These are phyloP conservation scores for Suillus subalutaceus DNA, from an alignment of 768 basidiomycete genomes.

Conservation along the genomic window DNA sequence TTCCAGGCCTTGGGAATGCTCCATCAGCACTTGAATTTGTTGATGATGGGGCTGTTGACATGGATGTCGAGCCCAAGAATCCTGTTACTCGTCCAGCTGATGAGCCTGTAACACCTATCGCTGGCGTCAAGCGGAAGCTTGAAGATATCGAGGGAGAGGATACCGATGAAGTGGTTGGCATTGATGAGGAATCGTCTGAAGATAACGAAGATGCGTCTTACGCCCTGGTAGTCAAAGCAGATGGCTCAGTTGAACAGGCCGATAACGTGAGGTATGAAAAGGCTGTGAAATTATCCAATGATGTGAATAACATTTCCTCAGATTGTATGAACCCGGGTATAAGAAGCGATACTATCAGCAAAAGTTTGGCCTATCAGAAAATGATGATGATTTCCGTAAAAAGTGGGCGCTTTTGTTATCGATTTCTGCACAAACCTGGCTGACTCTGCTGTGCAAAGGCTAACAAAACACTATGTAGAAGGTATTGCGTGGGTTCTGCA, in stretches of 20 bases:
- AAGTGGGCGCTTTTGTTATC: constrained; percentile 47
- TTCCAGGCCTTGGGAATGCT: constrained; percentile 36
- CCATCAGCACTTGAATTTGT: constrained; percentile 20
- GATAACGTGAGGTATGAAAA: constrained; percentile 85
- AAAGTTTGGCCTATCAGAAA: constrained; percentile 81
- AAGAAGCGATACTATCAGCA: constrained; percentile 92
- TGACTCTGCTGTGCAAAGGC: constrained; percentile 42
- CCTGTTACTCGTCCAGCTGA: constrained; percentile 22
- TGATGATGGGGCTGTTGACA: constrained; percentile 33
- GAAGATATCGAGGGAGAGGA: constrained; percentile 48
- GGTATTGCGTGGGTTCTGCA: constrained; percentile 94
- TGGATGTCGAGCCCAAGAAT: constrained; percentile 18
- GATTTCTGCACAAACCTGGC: constrained; percentile 7
- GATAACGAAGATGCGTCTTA: constrained; percentile 52
- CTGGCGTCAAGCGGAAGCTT: constrained; percentile 49
- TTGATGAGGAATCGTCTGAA: constrained; percentile 42
- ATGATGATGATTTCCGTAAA: constrained; percentile 73
- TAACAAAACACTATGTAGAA: constrained; percentile 87
- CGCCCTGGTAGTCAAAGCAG: constrained; percentile 79
- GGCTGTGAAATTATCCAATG: constrained; percentile 4
- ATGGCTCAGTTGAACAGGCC: constrained; percentile 93
- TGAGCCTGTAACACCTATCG: constrained; percentile 20
- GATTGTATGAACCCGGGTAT: constrained; percentile 96
- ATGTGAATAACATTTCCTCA: constrained; percentile 33
- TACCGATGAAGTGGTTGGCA: constrained; percentile 28